These are phyloP conservation scores for Pelargonium cotyledonis DNA, from an alignment of 441 rosid genomes.

Conservation along the genomic window DNA sequence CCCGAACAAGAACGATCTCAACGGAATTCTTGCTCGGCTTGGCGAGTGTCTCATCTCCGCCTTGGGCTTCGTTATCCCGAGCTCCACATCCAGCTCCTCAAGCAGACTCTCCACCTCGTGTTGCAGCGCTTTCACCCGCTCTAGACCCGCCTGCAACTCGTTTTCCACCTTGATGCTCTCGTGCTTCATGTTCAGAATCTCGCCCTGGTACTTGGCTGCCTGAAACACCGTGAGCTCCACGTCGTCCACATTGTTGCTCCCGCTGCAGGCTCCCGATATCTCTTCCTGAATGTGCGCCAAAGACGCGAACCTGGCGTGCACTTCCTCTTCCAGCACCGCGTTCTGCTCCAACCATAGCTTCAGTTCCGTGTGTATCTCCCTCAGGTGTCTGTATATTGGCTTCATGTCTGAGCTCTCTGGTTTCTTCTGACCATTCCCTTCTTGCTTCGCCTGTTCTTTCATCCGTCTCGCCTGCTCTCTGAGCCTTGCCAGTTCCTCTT, in stretches of 20 bases:
- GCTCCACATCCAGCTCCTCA: conserved; percentile 49
- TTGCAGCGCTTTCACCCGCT: conserved; percentile 49
- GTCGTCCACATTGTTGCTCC: conserved; percentile 47
- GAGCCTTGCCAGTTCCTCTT: conserved; percentile 43
- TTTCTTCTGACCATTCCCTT: conserved; percentile 19
- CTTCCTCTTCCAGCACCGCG: conserved; percentile 57
- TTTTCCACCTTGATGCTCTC: conserved; percentile 77
- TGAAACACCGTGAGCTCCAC: conserved; percentile 76
- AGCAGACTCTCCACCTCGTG: conserved; percentile 53
- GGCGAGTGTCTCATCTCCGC: conserved; percentile 19
- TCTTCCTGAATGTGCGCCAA: conserved; percentile 64
- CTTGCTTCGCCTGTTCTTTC: conserved; percentile 24
- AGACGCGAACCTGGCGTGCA: conserved; percentile 44
- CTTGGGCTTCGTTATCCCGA: conserved; percentile 40
- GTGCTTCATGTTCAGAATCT: conserved; percentile 78
- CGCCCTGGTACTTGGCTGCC: conserved; percentile 88
- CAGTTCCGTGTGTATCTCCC: conserved; percentile 66
- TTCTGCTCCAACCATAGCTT: conserved; percentile 75
- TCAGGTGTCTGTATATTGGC: conserved; percentile 61
- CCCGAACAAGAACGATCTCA: conserved; percentile 85
- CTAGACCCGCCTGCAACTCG: conserved; percentile 73
- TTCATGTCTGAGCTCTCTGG: conserved; percentile 44
- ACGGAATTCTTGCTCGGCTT: conserved; percentile 50
- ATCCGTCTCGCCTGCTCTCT: too few species aligned
- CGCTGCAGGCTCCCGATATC: conserved; percentile 48